Evolutionary conservation across 495 filamentous ascomycete genomes (phyloP), one percentile per base, ranked within the genome.

Genomic region (Penicillium canescens): DNA sequence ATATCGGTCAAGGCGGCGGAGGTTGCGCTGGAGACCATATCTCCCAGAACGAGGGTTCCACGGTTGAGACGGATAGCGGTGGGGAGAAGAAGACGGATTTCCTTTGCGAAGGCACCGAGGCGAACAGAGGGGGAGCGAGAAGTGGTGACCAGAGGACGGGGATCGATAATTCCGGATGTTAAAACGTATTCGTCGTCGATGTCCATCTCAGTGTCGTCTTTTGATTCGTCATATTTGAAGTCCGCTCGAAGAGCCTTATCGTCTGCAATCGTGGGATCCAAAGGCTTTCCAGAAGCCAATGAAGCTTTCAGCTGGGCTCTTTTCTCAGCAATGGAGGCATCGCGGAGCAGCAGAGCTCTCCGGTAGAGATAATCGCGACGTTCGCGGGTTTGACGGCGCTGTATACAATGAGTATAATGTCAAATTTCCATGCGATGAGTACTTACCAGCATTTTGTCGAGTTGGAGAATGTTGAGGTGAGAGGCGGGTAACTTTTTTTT

Each of bases 141-240:
- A 4, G 95, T 98, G 10, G 93, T 96, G 52, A 98, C 89, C n/a
- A 96, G 80, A 11, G 93, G 84, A 46, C 92, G 82, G 34, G 91
- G 92, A 55, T 96, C 91, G 14, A 91, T 82, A 51, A 96, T 81
- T 21, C 92, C 92, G 35, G 86, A 91, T 3, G 94, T 83, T 50
- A 91, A 82, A 12, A 86, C 82, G 68, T 96, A 96, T 79, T 99
- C 94, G 66, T 99, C 94, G 68, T 99, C 94, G n/a, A 99, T 75
- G 56, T 90, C 87, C 39, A 92, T 67, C 9, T 72, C 69, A 18
- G 59, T 40, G 43, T 76, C 67, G 13, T 69, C 64, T 35, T 74
- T 88, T 5, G 89, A 88, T 67, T 96, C 92, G 63, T 99, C 94
- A 67, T 90, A 99, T 62, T 92, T 92, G 77, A 88, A 98, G 67